These are phyloP conservation scores for Inga leiocalycina DNA, from an alignment of 306 rosid genomes.

Conservation along the genomic window DNA sequence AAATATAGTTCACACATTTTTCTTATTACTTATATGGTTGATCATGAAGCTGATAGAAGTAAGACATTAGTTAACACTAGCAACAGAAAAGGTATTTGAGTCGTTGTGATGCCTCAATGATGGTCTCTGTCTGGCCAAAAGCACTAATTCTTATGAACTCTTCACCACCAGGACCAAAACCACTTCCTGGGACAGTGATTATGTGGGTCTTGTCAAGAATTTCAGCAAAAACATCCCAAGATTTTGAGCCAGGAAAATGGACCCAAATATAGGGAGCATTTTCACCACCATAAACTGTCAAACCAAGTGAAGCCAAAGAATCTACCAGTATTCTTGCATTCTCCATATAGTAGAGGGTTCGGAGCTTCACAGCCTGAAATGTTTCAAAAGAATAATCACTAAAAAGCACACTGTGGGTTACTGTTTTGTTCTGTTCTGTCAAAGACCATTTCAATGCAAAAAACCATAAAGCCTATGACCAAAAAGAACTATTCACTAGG, in stretches of 20 bases:
- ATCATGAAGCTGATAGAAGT: slow-evolving; percentile 20
- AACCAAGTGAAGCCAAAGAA: slow-evolving; percentile 60
- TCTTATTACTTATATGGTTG: background rate
- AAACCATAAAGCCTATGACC: background rate
- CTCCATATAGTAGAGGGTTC: slow-evolving; percentile 58
- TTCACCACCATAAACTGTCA: slow-evolving; percentile 59
- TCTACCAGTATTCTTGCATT: slow-evolving; percentile 65
- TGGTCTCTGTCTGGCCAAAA: slow-evolving; percentile 53
- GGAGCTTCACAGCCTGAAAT: slow-evolving; percentile 56
- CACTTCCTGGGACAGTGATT: slow-evolving; percentile 64
- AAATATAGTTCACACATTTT: slow-evolving; percentile 13
- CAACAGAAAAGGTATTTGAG: slow-evolving; percentile 42
- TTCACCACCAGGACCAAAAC: slow-evolving; percentile 77
- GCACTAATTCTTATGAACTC: slow-evolving; percentile 59
- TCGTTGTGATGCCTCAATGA: slow-evolving; percentile 60
- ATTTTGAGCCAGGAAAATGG: slow-evolving; percentile 68
- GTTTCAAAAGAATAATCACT: slow-evolving; percentile 13
- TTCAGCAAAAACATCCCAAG: slow-evolving; percentile 64
- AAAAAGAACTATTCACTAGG: background rate
- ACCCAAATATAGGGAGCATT: slow-evolving; percentile 84
- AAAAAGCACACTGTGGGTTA: background rate
- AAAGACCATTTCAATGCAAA: background rate
- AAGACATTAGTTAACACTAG: slow-evolving; percentile 21
- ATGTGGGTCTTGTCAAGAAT: slow-evolving; percentile 73
- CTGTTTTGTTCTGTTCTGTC: background rate